Conservation (phyloP, 2,329 filamentous ascomycete genomes). For the Trichoderma arundinaceum region DNA sequence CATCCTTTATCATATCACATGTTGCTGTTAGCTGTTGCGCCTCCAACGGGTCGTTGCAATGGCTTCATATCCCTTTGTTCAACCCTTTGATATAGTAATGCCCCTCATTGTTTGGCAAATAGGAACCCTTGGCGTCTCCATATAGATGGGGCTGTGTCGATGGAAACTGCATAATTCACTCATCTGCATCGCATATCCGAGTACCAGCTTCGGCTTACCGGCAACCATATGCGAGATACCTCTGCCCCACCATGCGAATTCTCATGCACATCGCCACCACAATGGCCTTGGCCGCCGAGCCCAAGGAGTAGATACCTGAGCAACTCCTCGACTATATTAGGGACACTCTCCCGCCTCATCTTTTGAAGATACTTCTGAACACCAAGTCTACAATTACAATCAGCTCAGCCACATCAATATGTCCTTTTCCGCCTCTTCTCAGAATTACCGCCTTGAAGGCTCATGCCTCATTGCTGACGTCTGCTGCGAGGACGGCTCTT, state of each 20-base stretch:
- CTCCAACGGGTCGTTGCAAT: too few relatives aligned
- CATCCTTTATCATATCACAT: too few relatives aligned
- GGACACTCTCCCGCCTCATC: not conserved
- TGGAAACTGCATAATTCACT: not conserved
- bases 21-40: too few relatives aligned
- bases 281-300: not conserved
- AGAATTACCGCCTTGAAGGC: constrained; percentile 28
- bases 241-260: not conserved
- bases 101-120: not conserved
- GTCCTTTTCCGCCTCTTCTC: constrained; percentile 19
- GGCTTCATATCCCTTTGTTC: too few relatives aligned
- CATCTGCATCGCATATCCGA: not conserved
- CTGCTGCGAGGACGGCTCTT: not conserved
- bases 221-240: not conserved
- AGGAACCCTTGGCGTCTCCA: not conserved
- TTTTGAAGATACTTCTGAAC: not conserved
- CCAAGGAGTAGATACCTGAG: not conserved
- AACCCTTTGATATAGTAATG: not conserved
- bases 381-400: not conserved
- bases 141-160: not conserved
- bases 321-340: not conserved
- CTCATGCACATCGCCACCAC: not conserved
- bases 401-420: not conserved
- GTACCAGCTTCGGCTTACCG: not conserved
- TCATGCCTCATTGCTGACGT: constrained; percentile 15